Percentiles rank a stretch among this genome's conserved stretches.
phyloP scores from a whole-genome alignment of 345 rosid genomes.

The Heritiera fomes region DNA sequence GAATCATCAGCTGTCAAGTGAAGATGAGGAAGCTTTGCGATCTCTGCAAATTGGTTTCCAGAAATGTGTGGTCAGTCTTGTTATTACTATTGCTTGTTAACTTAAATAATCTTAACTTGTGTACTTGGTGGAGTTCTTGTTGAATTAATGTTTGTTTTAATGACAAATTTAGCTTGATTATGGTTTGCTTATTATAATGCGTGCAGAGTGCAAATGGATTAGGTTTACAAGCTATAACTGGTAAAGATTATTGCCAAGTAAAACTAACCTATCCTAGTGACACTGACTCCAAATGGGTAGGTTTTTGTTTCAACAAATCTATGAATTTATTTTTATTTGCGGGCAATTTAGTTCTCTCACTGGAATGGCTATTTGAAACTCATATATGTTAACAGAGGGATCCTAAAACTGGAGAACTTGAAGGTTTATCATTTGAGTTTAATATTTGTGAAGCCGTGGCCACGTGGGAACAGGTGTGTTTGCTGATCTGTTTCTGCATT shows the following conservation, averaged over 20 bases:
- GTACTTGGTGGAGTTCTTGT: not conserved
- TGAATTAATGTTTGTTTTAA: not conserved
- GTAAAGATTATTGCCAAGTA: constrained; percentile 65
- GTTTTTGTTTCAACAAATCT: constrained; percentile 16
- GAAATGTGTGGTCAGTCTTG: constrained; percentile 80
- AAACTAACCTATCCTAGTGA: constrained; percentile 64
- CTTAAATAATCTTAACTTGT: not conserved
- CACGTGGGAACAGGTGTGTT: constrained; percentile 28
- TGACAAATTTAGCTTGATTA: not conserved
- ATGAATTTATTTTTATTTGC: not conserved
- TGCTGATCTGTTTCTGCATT: constrained; percentile 15
- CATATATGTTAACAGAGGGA: constrained; percentile 54
- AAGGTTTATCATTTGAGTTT: constrained; percentile 77
- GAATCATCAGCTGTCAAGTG: constrained; percentile 49
- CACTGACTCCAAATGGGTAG: constrained; percentile 90
- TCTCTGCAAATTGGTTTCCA: constrained; percentile 51
- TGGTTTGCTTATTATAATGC: constrained; percentile 2
- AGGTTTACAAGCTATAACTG: constrained; percentile 67
- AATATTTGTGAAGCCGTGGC: constrained; percentile 77
- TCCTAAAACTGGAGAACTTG: constrained; percentile 84
- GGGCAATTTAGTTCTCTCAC: not conserved
- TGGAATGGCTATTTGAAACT: not conserved
- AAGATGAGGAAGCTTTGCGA: constrained; percentile 68
- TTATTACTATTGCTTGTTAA: not conserved
- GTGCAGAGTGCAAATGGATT: constrained; percentile 88